Base-by-base conservation (phyloP, 2,329 filamentous ascomycete species). In the Coniella vitis region DNA sequence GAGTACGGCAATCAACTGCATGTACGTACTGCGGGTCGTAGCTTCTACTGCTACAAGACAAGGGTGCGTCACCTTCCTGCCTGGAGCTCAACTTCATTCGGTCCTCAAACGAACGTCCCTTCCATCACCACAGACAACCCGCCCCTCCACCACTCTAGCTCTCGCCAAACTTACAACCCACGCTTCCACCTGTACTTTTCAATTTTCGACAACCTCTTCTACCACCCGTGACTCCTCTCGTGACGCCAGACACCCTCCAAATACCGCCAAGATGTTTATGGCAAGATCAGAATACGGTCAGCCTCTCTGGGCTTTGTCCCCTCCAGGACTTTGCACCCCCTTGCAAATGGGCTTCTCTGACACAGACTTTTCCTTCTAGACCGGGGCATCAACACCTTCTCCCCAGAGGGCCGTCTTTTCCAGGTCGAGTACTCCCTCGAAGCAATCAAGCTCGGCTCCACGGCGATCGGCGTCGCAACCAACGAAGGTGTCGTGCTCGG, bases 391-490 rank as follows among this genome's bases (percentile, higher is more conserved):
- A 97, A 96, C 81, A 98, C 93, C 80, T 98, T 98, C 82, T 98
- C 93, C 62, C 93, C 93, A 54, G 93, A 98, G 81, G 93, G 93
- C 65, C 93, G 93, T 72, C 87, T 98, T 70, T 98, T 98, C 81
- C 93, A 98, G 77, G 93, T 98, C 76, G 93, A 98, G 86, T 98
- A 98, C 83, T 97, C 93, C 53, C 86, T 98, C 69, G 93, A 98
- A 78, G 93, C 93, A 71, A 98, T 98, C 82, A 98, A 98, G 78
- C 87, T 97, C 59, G 93, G 93, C 60, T 95, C 88, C 63, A 98
- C 93, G 60, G 93, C 93, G 65, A 98, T 98, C 73, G 93, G 93
- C 62, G 90, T 98, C 58, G 90, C 93, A 62, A 98, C 93, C 42
- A 87, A 88, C 51, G 87, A 94, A 67, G 93, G 93, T 64, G 90